Evolutionary conservation across 2,329 filamentous ascomycete species (phyloP).

Genomic region (Botrytis deweyae): DNA sequence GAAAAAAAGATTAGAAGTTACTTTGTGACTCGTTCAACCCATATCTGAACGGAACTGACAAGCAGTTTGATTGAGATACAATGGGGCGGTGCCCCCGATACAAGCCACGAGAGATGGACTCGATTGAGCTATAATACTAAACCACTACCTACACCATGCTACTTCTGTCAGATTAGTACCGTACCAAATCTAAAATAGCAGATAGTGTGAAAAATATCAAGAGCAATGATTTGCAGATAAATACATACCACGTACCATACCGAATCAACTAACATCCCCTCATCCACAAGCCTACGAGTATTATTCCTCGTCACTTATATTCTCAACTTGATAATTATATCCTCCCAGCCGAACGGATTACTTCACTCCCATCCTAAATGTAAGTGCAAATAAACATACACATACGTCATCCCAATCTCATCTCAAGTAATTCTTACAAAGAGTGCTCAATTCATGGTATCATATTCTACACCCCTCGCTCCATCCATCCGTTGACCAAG

Average conservation of each 20-base stretch:
- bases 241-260: neutral
- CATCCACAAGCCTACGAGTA: no score
- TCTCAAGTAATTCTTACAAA: neutral
- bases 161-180: neutral
- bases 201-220: neutral
- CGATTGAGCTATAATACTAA: neutral
- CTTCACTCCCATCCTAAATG: neutral
- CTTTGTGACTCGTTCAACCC: fast-evolving
- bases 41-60: neutral
- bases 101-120: neutral
- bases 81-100: neutral
- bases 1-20: neutral
- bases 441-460: neutral
- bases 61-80: neutral
- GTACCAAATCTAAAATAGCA: no score
- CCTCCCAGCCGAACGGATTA: neutral
- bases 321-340: neutral
- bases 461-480: neutral
- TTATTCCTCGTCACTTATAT: neutral
- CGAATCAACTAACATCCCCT: neutral
- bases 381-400: neutral
- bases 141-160: no score
- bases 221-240: neutral
- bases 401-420: neutral
- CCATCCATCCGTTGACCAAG: neutral